Conservation (phyloP, 495 filamentous ascomycete species). For the Cetradonia linearis region DNA sequence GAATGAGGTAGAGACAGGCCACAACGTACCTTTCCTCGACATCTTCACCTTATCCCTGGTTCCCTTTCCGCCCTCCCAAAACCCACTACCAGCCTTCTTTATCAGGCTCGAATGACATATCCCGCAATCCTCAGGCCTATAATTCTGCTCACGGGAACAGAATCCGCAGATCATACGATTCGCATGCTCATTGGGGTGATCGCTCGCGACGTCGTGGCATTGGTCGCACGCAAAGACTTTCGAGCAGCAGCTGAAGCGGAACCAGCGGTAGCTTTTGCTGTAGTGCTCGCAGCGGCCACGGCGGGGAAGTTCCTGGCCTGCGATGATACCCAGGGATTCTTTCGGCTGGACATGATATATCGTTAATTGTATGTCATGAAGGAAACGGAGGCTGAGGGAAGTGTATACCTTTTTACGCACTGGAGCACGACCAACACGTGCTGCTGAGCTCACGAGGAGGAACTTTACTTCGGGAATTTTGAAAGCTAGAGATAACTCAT, state of each 20-base stretch:
- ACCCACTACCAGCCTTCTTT: constrained; percentile 62
- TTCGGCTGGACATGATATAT: constrained; percentile 26
- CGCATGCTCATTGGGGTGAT: constrained; percentile 74
- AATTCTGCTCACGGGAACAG: constrained; percentile 77
- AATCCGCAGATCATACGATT: constrained; percentile 79
- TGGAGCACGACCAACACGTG: constrained; percentile 31
- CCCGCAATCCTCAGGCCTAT: constrained; percentile 65
- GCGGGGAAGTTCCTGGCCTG: constrained; percentile 66
- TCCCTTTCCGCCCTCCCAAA: constrained; percentile 88
- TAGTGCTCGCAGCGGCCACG: constrained; percentile 74
- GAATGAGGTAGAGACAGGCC: background rate
- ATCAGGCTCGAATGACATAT: constrained; percentile 66
- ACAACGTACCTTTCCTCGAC: constrained; percentile 50
- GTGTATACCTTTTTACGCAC: constrained; percentile 41
- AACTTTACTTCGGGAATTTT: constrained; percentile 74
- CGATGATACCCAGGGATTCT: constrained; percentile 68
- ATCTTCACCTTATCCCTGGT: constrained; percentile 60
- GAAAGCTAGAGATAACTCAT: constrained; percentile 38
- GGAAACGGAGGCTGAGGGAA: constrained; percentile 12
- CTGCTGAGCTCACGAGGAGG: constrained; percentile 53
- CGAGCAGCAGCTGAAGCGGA: constrained; percentile 56
- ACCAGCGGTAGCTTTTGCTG: constrained; percentile 73
- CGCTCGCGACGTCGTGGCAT: constrained; percentile 66
- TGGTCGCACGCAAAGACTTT: constrained; percentile 72
- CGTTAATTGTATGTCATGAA: background rate